Percentiles rank a stretch among this genome's conserved stretches.
phyloP scores from a whole-genome alignment of 768 basidiomycete species.

The Amylocystis lapponica region DNA sequence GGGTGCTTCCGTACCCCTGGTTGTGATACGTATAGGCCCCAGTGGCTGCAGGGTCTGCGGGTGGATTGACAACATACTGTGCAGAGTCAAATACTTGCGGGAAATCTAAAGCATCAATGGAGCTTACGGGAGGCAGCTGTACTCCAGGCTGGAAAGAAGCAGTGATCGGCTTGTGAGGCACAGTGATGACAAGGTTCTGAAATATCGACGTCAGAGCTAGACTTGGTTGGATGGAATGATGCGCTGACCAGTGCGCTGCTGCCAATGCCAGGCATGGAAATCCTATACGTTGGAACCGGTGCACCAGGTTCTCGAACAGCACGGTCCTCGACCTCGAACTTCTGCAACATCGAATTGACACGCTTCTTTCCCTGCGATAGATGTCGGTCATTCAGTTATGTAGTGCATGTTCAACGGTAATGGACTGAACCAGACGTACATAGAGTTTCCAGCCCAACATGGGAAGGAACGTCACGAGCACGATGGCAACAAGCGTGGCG shows the following conservation, averaged over 20 bases:
- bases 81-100: neutral
- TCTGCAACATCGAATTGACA: slow-evolving; percentile 30
- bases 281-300: slow-evolving; percentile 35
- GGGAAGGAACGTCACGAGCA: slow-evolving; percentile 36
- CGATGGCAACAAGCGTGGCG: slow-evolving; percentile 31
- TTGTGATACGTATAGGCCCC: slow-evolving; percentile 28
- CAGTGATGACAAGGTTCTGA: slow-evolving; percentile 35
- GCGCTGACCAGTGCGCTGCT: slow-evolving; percentile 29
- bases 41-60: slow-evolving; percentile 25
- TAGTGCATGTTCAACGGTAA: neutral
- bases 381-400: neutral
- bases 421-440: slow-evolving; percentile 11
- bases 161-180: slow-evolving; percentile 27
- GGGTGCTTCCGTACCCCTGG: too few relatives aligned
- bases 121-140: slow-evolving; percentile 38
- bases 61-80: slow-evolving; percentile 34
- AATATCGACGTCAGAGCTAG: neutral
- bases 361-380: slow-evolving; percentile 36
- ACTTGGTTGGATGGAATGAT: neutral
- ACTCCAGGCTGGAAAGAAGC: slow-evolving; percentile 38
- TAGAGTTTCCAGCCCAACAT: slow-evolving; percentile 43
- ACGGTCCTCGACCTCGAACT: slow-evolving; percentile 38
- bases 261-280: slow-evolving; percentile 35
- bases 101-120: neutral
- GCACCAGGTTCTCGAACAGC: slow-evolving; percentile 17